Evolutionary conservation across 805 yeast genomes (phyloP).

Genomic region (Lipomyces orientalis): DNA sequence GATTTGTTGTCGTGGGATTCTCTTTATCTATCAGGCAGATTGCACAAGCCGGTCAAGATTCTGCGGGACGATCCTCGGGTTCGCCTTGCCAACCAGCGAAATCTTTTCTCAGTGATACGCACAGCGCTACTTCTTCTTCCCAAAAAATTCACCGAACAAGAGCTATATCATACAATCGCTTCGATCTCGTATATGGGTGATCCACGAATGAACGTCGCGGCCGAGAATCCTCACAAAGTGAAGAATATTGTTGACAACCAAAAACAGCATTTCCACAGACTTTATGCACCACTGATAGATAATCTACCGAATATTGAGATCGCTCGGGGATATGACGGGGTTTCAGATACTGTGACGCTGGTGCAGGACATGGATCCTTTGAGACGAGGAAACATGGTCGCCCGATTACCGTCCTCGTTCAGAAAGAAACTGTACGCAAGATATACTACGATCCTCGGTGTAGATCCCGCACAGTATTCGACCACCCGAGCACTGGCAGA

Average conservation of each 20-base stretch:
- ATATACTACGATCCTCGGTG: slow-evolving; percentile 23
- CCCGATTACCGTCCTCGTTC: slow-evolving; percentile 58
- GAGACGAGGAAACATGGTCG: slow-evolving; percentile 52
- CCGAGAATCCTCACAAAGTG: slow-evolving; percentile 87
- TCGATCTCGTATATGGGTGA: slow-evolving; percentile 88
- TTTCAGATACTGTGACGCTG: slow-evolving; percentile 38
- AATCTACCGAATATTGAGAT: slow-evolving; percentile 48
- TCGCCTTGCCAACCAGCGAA: slow-evolving; percentile 71
- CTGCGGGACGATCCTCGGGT: slow-evolving; percentile 68
- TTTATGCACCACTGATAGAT: slow-evolving; percentile 71
- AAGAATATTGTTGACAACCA: slow-evolving; percentile 84
- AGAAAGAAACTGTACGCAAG: slow-evolving; percentile 48
- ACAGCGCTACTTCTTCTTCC: slow-evolving; percentile 64
- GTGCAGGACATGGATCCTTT: slow-evolving; percentile 47
- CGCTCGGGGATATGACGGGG: slow-evolving; percentile 17
- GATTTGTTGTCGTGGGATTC: slow-evolving; percentile 87
- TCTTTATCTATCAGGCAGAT: slow-evolving; percentile 86
- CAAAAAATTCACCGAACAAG: slow-evolving; percentile 59
- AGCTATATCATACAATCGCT: slow-evolving; percentile 77
- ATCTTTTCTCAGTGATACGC: slow-evolving; percentile 77
- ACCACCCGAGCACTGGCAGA: background rate
- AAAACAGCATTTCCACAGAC: slow-evolving; percentile 64
- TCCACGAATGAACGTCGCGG: slow-evolving; percentile 79
- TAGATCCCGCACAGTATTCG: slow-evolving; percentile 13
- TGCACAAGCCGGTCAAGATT: slow-evolving; percentile 90